phyloP scores from a whole-genome alignment of 768 basidiomycete genomes.

The Solioccasus polychromus region DNA sequence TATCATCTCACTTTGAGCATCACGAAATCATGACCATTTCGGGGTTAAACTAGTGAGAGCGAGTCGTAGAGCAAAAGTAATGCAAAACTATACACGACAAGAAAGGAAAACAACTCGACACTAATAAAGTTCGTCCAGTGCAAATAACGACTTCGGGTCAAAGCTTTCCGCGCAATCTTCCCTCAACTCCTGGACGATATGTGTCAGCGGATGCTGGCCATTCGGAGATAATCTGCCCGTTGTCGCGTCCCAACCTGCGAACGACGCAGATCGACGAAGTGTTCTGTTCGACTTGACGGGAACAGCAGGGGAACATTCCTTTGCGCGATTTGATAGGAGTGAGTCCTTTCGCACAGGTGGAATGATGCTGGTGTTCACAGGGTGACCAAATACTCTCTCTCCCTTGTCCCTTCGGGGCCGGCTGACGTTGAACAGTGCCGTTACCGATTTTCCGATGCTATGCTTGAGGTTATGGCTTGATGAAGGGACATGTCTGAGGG shows the following conservation, averaged over 20 bases:
- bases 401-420: slow-evolving; percentile 2
- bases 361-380: slow-evolving; percentile 4
- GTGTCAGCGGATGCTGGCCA: slow-evolving; percentile 11
- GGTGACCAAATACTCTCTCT: slow-evolving; percentile 18
- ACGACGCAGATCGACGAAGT: slow-evolving; percentile 29
- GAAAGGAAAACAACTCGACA: background rate
- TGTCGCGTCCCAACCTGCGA: slow-evolving; percentile 10
- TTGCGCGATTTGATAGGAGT: slow-evolving; percentile 2
- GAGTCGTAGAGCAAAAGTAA: background rate
- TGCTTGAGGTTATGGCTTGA: slow-evolving; percentile 4
- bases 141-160: slow-evolving; percentile 17
- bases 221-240: too few species aligned
- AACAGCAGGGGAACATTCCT: background rate
- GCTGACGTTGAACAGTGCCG: slow-evolving; percentile 6
- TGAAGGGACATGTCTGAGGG: slow-evolving; percentile 11
- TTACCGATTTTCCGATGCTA: slow-evolving; percentile 2
- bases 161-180: slow-evolving; percentile 14
- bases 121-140: slow-evolving; percentile 9
- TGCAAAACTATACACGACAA: background rate
- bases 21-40: too few species aligned
- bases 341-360: slow-evolving; percentile 17
- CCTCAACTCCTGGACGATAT: slow-evolving; percentile 19
- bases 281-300: background rate
- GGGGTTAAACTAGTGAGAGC: background rate
- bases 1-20: too few species aligned